phyloP scores from a whole-genome alignment of 176 grass and related monocot genomes.

The Triticum timopheevii region DNA sequence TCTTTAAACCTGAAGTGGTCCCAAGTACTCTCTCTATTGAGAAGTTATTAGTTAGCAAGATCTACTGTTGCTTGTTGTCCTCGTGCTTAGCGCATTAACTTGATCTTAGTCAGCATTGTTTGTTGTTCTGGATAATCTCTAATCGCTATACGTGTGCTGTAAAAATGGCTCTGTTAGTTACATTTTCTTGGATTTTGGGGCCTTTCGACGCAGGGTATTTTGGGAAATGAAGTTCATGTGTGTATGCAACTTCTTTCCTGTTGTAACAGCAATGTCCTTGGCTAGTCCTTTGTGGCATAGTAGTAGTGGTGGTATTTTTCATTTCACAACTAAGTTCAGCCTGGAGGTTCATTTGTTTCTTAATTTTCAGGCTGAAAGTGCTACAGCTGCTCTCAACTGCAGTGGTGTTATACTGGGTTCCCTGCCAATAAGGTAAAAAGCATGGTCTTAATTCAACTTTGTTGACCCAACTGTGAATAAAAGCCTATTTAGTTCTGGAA shows the following conservation, averaged over 20 bases:
- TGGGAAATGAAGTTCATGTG: background rate
- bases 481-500: background rate
- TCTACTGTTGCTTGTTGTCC: background rate
- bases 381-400: slow-evolving; percentile 95
- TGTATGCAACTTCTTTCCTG: background rate
- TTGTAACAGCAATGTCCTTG: background rate
- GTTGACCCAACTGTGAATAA: background rate
- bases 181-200: background rate
- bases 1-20: slow-evolving; percentile 2
- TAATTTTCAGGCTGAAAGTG: slow-evolving; percentile 89
- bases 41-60: background rate
- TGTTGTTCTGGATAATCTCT: background rate
- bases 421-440: slow-evolving; percentile 85
- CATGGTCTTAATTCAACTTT: background rate
- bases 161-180: background rate
- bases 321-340: background rate
- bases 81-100: background rate
- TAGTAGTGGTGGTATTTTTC: background rate
- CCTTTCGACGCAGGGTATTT: background rate
- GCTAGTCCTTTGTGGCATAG: background rate
- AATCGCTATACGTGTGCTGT: background rate
- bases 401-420: slow-evolving; percentile 93
- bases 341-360: background rate
- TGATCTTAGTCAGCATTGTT: background rate
- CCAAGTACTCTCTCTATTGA: background rate